These are phyloP conservation scores for Clarireedia sp. DNA, from an alignment of 2,329 filamentous ascomycete species.

Conservation along the genomic window DNA sequence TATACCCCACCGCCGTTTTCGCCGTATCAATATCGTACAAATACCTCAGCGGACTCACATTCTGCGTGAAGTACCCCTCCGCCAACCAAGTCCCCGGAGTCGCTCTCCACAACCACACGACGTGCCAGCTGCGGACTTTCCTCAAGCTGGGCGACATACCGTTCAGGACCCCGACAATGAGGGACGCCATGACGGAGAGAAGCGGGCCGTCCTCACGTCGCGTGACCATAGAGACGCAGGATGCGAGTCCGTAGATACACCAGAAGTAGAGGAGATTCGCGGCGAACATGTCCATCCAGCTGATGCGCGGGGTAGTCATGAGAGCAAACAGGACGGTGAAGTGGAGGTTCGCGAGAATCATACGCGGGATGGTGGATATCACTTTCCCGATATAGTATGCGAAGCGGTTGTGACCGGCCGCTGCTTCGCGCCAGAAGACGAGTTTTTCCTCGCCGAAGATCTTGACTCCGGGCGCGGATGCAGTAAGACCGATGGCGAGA, in stretches of 20 bases:
- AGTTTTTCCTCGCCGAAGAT: conserved; percentile 30
- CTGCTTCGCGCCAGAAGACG: conserved; percentile 46
- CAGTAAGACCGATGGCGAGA: conserved; percentile 48
- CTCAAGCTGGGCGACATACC: conserved; percentile 44
- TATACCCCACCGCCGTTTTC: conserved; percentile 36
- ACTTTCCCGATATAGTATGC: conserved; percentile 51
- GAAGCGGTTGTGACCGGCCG: conserved; percentile 46
- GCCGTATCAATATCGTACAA: conserved; percentile 44
- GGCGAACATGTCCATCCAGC: conserved; percentile 35
- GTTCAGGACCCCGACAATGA: conserved; percentile 47
- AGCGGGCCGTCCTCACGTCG: conserved; percentile 49
- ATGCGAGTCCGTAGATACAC: conserved; percentile 42
- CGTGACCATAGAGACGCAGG: conserved; percentile 44
- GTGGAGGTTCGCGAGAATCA: conserved; percentile 40
- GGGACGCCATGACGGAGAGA: conserved; percentile 44
- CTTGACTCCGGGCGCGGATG: conserved; percentile 47
- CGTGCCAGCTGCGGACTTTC: conserved; percentile 35
- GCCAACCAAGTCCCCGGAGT: conserved; percentile 48
- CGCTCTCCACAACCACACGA: conserved; percentile 44
- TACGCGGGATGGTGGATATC: conserved; percentile 38
- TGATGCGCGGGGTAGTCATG: background rate
- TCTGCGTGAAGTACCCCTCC: conserved; percentile 47
- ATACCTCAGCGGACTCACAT: conserved; percentile 41
- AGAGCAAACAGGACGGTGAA: conserved; percentile 36
- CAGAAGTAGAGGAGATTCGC: conserved; percentile 44